Base-by-base conservation (phyloP, 768 basidiomycete genomes). In the Pisolithus microcarpus region DNA sequence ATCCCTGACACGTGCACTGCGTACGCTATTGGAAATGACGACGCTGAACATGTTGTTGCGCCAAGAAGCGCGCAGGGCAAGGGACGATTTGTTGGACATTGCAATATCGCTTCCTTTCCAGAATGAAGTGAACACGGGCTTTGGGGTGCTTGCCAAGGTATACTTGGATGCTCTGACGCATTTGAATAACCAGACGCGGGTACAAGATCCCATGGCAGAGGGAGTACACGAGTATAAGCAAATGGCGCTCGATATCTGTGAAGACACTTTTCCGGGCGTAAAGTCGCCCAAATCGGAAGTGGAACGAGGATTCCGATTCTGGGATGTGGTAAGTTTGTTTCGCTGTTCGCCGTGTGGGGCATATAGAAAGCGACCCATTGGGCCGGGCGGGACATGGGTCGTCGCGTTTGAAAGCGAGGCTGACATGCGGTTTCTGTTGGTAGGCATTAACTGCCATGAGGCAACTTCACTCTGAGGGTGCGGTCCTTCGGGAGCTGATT, bases 231-330 rank as follows among this genome's bases (percentile, higher is more conserved):
- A 90, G 58, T 88, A 85, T 44, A 97, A 96, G 66, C 72, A 79
- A 48, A 79, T 89, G 75, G 93, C 93, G 43, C 77, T 97, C 39
- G 88, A 87, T 56, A 84, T 95, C 58, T 88, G 94, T 65, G 93
- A 97, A 61, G 87, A 93, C 64, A 92, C 89, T 50, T 97, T 98
- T 77, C 80, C 85, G 18, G 92, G 90, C 19, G 90, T 99, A 58
- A 95, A 93, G 75, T 68, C 62, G 51, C 91, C 94, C 4, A 82
- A 85, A 70, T 72, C 73, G 54, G 95, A 98, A 75, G 87, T 99
- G 52, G 92, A 96, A 69, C 74, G 95, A 46, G 95, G 95, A 6
- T 97, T 99, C 76, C 77, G 95, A 62, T 99, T 98, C 76, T 99
- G 95, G 95, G 92, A 97, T 66, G 79, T 94, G 69, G 94, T 96